Base-by-base conservation (phyloP, 169 alveolate genomes). In the Babesia ovata region DNA sequence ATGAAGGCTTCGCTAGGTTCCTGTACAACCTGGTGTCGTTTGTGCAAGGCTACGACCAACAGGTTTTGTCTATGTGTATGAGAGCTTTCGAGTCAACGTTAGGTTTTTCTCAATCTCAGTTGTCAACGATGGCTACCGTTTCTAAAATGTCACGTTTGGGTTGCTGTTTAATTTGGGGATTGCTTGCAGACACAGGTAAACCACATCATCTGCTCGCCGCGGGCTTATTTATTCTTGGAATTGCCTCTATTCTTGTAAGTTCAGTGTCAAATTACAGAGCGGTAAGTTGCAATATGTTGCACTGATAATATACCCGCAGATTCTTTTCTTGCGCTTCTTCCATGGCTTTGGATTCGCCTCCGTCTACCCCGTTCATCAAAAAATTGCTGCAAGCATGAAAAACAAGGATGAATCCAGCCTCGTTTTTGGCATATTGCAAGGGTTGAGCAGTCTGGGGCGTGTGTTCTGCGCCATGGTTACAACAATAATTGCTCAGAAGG, bases 111-210 rank as follows among this genome's bases (percentile, higher is more conserved):
- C 97, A 97, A 0, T 84, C 91, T n/a, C 75, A 83, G 39, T 86
- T 93, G 42, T 94, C 96, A 8, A 84, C 83, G 57, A 88, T 94
- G 50, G 87, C 93, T 4, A 83, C 91, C 52, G 94, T 91, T 14
- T 97, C 94, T 65, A 87, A 91, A 16, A 82, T 94, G 74, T 87
- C 93, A 73, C 86, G 93, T 54, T 91, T 95, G 22, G 66, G 91
- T 17, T 88, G 88, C 63, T 86, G 94, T 62, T 96, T 97, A 12
- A 72, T 94, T 39, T 94, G 97, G 98, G 98, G 98, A 16, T 88
- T 75, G 29, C 75, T 93, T 57, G 90, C 96, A 14, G 98, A 94
- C 71, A 91, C 85, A 53, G 85, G 77, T 73, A 91, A 95, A n/a
- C 74, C 94, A 69, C 86, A 91, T 60, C 87, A 92, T 88, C 84